phyloP scores from a whole-genome alignment of 2,329 filamentous ascomycete species.

The Epichloe baconii region DNA sequence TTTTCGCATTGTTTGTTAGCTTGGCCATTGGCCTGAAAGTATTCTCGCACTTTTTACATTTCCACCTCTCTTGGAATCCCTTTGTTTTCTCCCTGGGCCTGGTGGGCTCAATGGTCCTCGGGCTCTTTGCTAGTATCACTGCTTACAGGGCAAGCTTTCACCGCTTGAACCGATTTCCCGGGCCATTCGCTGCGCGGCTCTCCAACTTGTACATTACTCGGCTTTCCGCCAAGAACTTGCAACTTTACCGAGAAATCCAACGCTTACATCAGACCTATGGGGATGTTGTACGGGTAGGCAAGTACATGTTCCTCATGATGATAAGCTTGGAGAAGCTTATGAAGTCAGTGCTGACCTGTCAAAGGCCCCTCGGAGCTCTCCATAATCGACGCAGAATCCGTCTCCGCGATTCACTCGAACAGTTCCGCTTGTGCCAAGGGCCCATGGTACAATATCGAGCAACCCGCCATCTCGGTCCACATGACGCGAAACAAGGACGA shows the following conservation, averaged over 20 bases:
- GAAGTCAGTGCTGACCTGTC: background rate
- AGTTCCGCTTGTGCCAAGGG: slow-evolving; percentile 18
- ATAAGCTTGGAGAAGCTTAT: background rate
- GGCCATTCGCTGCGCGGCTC: slow-evolving; percentile 14
- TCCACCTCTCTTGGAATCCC: background rate
- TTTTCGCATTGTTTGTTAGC: background rate
- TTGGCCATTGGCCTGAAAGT: background rate
- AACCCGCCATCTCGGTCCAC: slow-evolving; percentile 18
- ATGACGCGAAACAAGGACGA: slow-evolving; percentile 17
- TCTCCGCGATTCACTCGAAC: slow-evolving; percentile 16
- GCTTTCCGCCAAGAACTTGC: slow-evolving; percentile 11
- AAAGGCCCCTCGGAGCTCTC: slow-evolving; percentile 19
- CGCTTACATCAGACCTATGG: slow-evolving; percentile 16
- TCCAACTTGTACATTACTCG: slow-evolving; percentile 14
- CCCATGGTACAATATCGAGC: slow-evolving; percentile 20
- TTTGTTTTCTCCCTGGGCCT: background rate
- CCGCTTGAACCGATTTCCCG: slow-evolving; percentile 14
- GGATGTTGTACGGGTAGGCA: slow-evolving; percentile 17
- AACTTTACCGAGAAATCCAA: slow-evolving; percentile 14
- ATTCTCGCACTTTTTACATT: background rate
- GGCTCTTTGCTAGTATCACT: slow-evolving; percentile 8
- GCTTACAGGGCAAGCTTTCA: slow-evolving; percentile 14
- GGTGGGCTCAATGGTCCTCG: background rate
- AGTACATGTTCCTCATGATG: background rate
- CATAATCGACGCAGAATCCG: slow-evolving; percentile 16